A percentile compares a stretch with the other conserved stretches of the same genome.
Conservation (phyloP, 2,329 filamentous ascomycete species). For the Apiospora sp. region DNA sequence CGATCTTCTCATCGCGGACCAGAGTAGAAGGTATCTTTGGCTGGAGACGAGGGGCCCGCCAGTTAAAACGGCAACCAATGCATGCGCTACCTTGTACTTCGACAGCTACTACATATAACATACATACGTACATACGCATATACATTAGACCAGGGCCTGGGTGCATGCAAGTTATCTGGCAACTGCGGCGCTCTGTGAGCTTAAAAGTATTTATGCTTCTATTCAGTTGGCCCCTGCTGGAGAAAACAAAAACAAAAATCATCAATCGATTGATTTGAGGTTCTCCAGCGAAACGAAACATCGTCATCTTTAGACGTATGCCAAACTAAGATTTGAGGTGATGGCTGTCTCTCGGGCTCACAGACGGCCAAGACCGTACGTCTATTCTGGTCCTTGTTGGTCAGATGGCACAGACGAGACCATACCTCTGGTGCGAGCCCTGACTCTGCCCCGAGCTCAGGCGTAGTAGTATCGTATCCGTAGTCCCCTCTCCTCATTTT, state of each 20-base stretch:
- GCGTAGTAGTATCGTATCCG: neutral
- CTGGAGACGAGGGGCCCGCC: neutral
- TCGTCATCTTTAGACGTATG: conserved; percentile 10
- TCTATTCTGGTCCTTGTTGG: conserved; percentile 9
- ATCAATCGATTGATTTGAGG: neutral
- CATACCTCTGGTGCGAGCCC: neutral
- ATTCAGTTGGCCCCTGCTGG: conserved; percentile 12
- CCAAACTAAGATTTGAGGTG: neutral
- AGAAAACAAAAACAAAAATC: too few species aligned
- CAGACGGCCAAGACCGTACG: conserved; percentile 8
- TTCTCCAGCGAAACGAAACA: conserved; percentile 10
- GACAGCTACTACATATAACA: conserved; percentile 35
- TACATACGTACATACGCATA: conserved; percentile 28
- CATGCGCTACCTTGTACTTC: conserved; percentile 44
- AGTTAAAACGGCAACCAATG: conserved; percentile 47
- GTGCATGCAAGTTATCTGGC: conserved; percentile 30
- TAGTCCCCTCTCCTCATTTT: neutral
- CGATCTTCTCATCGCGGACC: neutral
- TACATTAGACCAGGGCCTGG: conserved; percentile 27
- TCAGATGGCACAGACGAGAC: conserved; percentile 16
- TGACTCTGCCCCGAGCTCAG: conserved; percentile 13
- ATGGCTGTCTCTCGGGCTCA: conserved; percentile 19
- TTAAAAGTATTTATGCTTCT: conserved; percentile 34
- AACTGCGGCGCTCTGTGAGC: conserved; percentile 39
- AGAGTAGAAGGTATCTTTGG: conserved; percentile 11